Percentiles rank a stretch among this genome's conserved stretches.
Evolutionary conservation across 192 early-diverging fungal genomes (phyloP).

Genomic region (Funneliformis geosporum): DNA sequence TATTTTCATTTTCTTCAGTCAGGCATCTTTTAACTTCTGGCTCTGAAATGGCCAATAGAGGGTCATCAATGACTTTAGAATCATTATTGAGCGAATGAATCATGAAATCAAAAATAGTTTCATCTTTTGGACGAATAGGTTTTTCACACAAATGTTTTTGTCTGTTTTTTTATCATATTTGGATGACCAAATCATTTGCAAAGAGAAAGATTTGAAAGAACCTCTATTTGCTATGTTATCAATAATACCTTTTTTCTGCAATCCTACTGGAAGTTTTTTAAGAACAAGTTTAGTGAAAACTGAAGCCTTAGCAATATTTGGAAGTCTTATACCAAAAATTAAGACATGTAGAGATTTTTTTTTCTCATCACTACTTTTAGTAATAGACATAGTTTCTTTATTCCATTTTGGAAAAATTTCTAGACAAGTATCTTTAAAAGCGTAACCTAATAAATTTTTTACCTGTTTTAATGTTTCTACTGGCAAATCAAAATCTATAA

Average conservation of each 20-base stretch:
- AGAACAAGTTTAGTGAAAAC: too few species aligned
- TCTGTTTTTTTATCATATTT: background rate
- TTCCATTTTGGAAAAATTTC: too few species aligned
- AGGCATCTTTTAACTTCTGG: too few species aligned
- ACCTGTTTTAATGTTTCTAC: background rate
- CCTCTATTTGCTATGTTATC: slow-evolving; percentile 7
- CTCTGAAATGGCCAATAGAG: background rate
- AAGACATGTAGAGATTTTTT: background rate
- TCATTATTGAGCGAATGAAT: too few species aligned
- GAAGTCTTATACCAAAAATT: background rate
- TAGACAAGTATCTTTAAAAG: background rate
- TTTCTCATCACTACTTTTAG: background rate
- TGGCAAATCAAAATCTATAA: too few species aligned
- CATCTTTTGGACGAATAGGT: background rate
- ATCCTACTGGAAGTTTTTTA: too few species aligned
- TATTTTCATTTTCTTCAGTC: too few species aligned
- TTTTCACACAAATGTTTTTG: background rate
- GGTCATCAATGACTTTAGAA: too few species aligned
- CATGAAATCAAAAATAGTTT: too few species aligned
- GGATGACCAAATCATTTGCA: too few species aligned
- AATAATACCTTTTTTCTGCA: too few species aligned
- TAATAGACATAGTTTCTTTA: too few species aligned
- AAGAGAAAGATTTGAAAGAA: slow-evolving; percentile 10
- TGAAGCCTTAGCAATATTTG: background rate
- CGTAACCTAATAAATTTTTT: background rate